Evolutionary conservation across 2,329 filamentous ascomycete species (phyloP).

Genomic region (Tothia fuscella): DNA sequence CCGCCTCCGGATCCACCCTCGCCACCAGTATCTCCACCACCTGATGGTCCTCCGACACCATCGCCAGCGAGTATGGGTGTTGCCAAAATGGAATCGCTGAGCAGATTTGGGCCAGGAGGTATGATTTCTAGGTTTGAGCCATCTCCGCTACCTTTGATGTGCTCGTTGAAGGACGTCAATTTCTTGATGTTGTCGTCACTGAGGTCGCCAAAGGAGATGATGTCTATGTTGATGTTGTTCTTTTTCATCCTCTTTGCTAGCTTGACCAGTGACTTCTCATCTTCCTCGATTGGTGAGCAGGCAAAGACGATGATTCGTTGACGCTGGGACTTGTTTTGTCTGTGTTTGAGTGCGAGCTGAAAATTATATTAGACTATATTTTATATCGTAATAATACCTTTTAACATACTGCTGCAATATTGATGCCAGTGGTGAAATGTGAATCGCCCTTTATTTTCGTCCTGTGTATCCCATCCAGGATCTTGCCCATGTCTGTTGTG

Average conservation of each 20-base stretch:
- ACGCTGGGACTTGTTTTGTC: conserved; percentile 92
- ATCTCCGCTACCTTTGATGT: conserved; percentile 81
- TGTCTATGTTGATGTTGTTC: conserved; percentile 84
- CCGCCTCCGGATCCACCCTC: conserved; percentile 38
- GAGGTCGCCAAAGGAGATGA: conserved; percentile 87
- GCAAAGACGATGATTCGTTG: conserved; percentile 96
- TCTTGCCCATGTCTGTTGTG: conserved; percentile 91
- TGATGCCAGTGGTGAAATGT: conserved; percentile 86
- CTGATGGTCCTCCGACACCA: conserved; percentile 42
- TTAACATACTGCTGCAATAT: conserved; percentile 73
- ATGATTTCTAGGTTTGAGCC: conserved; percentile 86
- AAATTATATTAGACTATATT: conserved; percentile 15
- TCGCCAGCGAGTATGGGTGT: conserved; percentile 86
- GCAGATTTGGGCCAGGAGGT: conserved; percentile 77
- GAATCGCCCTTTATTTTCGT: conserved; percentile 87
- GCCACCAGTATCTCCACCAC: conserved; percentile 29
- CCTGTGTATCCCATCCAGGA: conserved; percentile 80
- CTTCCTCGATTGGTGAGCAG: conserved; percentile 83
- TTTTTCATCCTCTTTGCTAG: conserved; percentile 99
- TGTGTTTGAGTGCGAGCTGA: conserved; percentile 96
- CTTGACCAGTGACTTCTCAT: conserved; percentile 76
- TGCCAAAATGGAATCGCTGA: conserved; percentile 82
- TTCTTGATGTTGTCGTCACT: conserved; percentile 83
- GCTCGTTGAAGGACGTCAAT: conserved; percentile 84
- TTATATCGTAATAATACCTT: neutral